phyloP scores from a whole-genome alignment of 2,329 filamentous ascomycete genomes.

The Juglanconis juglandina region DNA sequence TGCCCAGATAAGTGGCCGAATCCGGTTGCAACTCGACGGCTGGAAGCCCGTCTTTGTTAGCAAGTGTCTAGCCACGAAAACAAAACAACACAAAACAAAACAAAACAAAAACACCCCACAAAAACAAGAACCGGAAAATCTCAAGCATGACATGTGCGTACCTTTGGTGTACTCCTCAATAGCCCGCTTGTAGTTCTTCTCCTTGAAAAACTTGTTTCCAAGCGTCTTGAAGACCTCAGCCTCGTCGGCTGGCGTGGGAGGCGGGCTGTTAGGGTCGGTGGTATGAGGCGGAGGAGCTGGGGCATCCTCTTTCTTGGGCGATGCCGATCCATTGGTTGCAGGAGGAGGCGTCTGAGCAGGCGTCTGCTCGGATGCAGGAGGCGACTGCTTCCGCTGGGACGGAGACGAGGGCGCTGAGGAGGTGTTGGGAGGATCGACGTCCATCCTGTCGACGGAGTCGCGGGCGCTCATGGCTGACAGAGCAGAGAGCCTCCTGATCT shows the following conservation, averaged over 20 bases:
- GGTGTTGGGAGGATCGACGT: conserved; percentile 60
- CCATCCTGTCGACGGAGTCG: conserved; percentile 58
- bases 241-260: conserved; percentile 60
- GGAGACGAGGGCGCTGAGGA: conserved; percentile 51
- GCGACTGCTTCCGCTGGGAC: conserved; percentile 42
- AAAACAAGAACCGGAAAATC: conserved; percentile 11
- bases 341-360: conserved; percentile 41
- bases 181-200: conserved; percentile 81
- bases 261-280: conserved; percentile 58
- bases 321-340: conserved; percentile 45
- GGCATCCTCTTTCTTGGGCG: conserved; percentile 43
- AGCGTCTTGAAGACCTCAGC: conserved; percentile 88
- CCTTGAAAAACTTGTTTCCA: conserved; percentile 97
- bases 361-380: conserved; percentile 26
- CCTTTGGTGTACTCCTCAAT: conserved; percentile 95
- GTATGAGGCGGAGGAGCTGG: conserved; percentile 72
- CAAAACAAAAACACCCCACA: neutral
- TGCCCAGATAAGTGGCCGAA: conserved; percentile 87
- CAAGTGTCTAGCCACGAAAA: conserved; percentile 1
- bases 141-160: conserved; percentile 38
- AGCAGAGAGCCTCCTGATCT: conserved; percentile 72
- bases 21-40: conserved; percentile 84
- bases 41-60: conserved; percentile 34
- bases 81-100: conserved; percentile 20
- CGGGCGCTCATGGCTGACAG: conserved; percentile 61